Conservation (phyloP, 257 asterid species). For the Solanum medicagineum region DNA sequence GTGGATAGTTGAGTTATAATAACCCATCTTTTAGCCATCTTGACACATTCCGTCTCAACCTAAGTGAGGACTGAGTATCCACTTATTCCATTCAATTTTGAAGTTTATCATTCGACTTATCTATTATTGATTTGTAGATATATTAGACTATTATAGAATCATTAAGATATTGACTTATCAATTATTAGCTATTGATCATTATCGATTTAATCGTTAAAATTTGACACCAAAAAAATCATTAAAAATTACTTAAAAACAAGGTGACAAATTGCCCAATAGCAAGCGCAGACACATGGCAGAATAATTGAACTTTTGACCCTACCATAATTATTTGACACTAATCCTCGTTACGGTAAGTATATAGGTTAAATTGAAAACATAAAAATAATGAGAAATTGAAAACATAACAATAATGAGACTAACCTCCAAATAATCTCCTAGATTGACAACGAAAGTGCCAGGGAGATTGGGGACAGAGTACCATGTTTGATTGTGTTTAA, state of each 20-base stretch:
- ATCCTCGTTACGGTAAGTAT: not conserved
- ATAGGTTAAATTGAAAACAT: not conserved
- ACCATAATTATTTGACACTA: not conserved
- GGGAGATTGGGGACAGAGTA: constrained; percentile 26
- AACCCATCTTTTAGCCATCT: not conserved
- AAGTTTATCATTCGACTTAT: too few species aligned
- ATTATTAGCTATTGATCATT: too few species aligned
- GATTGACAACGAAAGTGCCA: constrained; percentile 36
- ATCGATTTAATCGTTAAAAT: too few species aligned
- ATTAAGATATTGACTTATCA: too few species aligned
- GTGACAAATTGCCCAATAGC: too few species aligned
- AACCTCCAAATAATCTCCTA: constrained; percentile 62
- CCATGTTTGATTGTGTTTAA: constrained; percentile 32
- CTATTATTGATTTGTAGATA: too few species aligned
- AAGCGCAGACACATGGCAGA: too few species aligned
- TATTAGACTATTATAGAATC: too few species aligned
- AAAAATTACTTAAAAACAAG: too few species aligned
- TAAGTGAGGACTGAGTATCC: too few species aligned
- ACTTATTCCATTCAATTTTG: too few species aligned
- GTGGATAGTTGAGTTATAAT: not conserved
- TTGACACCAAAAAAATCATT: too few species aligned
- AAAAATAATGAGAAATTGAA: not conserved
- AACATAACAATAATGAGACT: not conserved
- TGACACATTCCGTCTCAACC: not conserved
- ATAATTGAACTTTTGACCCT: not conserved